phyloP scores from a whole-genome alignment of 805 yeast genomes.

The Ogataea kodamae region DNA sequence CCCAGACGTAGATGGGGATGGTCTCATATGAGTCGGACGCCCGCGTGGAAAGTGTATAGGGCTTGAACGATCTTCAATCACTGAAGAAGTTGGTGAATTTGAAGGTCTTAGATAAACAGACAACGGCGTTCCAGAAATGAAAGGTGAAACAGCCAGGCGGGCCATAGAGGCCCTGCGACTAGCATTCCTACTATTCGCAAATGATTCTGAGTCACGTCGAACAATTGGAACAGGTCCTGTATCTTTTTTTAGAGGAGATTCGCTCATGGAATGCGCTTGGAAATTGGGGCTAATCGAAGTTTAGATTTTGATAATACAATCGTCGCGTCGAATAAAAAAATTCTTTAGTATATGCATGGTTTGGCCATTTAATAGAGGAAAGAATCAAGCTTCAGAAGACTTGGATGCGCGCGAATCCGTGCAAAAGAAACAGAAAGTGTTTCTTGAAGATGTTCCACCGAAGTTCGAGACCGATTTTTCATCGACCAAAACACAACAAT shows the following conservation, averaged over 20 bases:
- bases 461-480: constrained; percentile 32
- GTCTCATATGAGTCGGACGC: constrained; percentile 2
- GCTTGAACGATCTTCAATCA: constrained; percentile 19
- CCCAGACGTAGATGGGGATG: constrained; percentile 22
- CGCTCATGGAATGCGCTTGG: constrained; percentile 12
- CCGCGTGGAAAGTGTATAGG: constrained; percentile 3
- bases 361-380: constrained; percentile 21
- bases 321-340: constrained; percentile 8
- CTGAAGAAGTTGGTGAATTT: constrained; percentile 25
- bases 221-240: constrained; percentile 12
- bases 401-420: constrained; percentile 5
- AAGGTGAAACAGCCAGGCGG: constrained; percentile 31
- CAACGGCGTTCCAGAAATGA: constrained; percentile 13
- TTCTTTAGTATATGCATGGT: constrained; percentile 15
- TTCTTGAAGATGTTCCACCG: constrained; percentile 51
- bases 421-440: constrained; percentile 27
- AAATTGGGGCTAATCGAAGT: constrained; percentile 1
- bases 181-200: constrained; percentile 9
- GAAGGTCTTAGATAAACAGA: constrained; percentile 15
- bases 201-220: constrained; percentile 4
- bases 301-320: constrained; percentile 1
- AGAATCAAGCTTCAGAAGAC: constrained; percentile 1
- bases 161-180: constrained; percentile 34
- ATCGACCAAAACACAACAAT: constrained; percentile 9
- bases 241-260: constrained; percentile 12